Percentiles rank a stretch among this genome's conserved stretches.
phyloP scores from a whole-genome alignment of 2,329 filamentous ascomycete genomes.

The Fusarium sp. region DNA sequence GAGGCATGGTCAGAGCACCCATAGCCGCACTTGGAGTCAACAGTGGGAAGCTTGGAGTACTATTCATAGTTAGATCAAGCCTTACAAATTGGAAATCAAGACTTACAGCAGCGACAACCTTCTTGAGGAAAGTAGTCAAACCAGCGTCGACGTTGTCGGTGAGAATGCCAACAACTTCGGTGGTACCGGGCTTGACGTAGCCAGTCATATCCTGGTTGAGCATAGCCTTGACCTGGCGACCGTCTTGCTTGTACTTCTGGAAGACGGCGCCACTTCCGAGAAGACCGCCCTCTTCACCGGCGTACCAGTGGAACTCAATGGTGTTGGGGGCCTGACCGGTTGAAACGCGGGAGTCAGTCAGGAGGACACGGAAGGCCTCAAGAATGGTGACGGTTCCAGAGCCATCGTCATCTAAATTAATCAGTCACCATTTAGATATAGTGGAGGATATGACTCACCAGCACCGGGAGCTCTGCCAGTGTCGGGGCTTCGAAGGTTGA shows the following conservation, averaged over 20 bases:
- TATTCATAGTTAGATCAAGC: background rate
- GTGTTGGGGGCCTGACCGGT: slow-evolving; percentile 73
- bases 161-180: slow-evolving; percentile 50
- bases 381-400: slow-evolving; percentile 71
- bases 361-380: slow-evolving; percentile 77
- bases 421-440: background rate
- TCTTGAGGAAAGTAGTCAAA: slow-evolving; percentile 51
- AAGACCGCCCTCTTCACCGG: slow-evolving; percentile 82
- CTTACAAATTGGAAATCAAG: fast-evolving
- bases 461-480: slow-evolving; percentile 34
- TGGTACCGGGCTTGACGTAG: slow-evolving; percentile 46
- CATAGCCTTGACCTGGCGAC: slow-evolving; percentile 52
- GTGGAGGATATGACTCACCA: background rate
- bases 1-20: slow-evolving; percentile 71
- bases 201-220: slow-evolving; percentile 58
- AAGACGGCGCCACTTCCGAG: slow-evolving; percentile 72
- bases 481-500: slow-evolving; percentile 61
- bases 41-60: slow-evolving; percentile 53
- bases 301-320: slow-evolving; percentile 89
- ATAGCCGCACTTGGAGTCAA: slow-evolving; percentile 63
- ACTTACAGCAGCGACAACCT: slow-evolving; percentile 46
- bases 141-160: slow-evolving; percentile 51
- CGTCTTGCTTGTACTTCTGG: slow-evolving; percentile 47
- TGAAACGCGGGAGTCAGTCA: slow-evolving; percentile 70
- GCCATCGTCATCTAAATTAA: slow-evolving; percentile 34